These are phyloP conservation scores for Austroboletus novae-zelandiae DNA, from an alignment of 1,284 basidiomycete species.

Conservation along the genomic window DNA sequence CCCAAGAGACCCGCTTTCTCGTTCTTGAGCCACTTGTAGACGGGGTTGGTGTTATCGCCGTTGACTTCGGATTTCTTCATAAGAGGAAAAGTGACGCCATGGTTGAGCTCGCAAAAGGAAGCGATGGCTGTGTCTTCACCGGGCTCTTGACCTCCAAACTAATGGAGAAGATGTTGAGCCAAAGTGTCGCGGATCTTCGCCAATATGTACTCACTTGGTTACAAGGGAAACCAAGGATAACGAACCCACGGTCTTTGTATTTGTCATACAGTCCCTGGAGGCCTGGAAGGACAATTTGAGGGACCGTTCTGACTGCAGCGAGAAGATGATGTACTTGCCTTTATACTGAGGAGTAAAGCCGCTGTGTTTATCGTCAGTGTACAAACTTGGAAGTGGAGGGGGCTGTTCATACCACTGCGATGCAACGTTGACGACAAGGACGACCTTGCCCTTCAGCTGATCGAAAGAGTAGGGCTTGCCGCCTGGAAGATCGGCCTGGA, in stretches of 20 bases:
- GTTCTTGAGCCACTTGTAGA: slow-evolving; percentile 84
- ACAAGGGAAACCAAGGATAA: slow-evolving; percentile 88
- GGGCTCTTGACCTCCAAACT: slow-evolving; percentile 81
- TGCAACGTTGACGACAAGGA: slow-evolving; percentile 73
- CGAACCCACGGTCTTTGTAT: slow-evolving; percentile 73
- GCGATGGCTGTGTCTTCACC: slow-evolving; percentile 66
- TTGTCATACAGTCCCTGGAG: slow-evolving; percentile 84
- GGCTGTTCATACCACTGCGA: slow-evolving; percentile 58
- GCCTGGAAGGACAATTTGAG: slow-evolving; percentile 38
- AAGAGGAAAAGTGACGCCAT: slow-evolving; percentile 81
- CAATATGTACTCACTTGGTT: slow-evolving; percentile 67
- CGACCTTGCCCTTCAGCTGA: slow-evolving; percentile 71
- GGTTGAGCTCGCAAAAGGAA: slow-evolving; percentile 70
- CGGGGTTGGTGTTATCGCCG: slow-evolving; percentile 75
- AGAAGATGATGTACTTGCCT: slow-evolving; percentile 37
- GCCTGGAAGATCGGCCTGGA: slow-evolving; percentile 59
- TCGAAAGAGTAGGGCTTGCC: slow-evolving; percentile 58
- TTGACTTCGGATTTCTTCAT: slow-evolving; percentile 94
- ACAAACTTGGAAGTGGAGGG: background rate
- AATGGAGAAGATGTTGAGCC: background rate
- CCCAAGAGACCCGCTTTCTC: slow-evolving; percentile 75
- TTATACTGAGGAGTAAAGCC: slow-evolving; percentile 90
- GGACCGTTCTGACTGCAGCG: background rate
- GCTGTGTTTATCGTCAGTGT: slow-evolving; percentile 36
- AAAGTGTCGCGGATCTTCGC: no score